These are phyloP conservation scores for Nakazawaea wickerhamii DNA, from an alignment of 805 yeast species.

Conservation along the genomic window DNA sequence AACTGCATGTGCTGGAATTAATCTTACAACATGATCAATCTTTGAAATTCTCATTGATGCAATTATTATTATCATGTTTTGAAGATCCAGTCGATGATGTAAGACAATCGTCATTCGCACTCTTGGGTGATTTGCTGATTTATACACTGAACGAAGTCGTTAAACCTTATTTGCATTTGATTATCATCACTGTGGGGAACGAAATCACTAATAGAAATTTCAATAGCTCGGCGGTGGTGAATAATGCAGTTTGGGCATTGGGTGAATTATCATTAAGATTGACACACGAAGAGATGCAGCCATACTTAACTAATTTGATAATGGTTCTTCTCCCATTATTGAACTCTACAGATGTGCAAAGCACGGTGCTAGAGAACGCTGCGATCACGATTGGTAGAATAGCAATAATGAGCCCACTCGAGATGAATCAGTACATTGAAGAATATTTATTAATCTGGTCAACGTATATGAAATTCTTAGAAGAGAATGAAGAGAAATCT, in stretches of 20 bases:
- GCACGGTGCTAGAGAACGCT: slow-evolving; percentile 75
- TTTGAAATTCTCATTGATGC: slow-evolving; percentile 38
- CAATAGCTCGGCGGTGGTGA: slow-evolving; percentile 58
- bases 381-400: slow-evolving; percentile 88
- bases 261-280: slow-evolving; percentile 78
- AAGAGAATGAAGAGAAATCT: slow-evolving; percentile 84
- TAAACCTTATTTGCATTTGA: slow-evolving; percentile 40
- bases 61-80: slow-evolving; percentile 60
- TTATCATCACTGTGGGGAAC: slow-evolving; percentile 61
- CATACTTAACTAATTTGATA: slow-evolving; percentile 50
- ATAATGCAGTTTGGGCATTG: slow-evolving; percentile 90
- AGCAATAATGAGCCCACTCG: slow-evolving; percentile 58
- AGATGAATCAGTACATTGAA: slow-evolving; percentile 51
- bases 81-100: slow-evolving; percentile 80
- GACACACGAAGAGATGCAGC: slow-evolving; percentile 38
- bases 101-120: slow-evolving; percentile 87
- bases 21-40: slow-evolving; percentile 30
- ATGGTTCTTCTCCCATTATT: slow-evolving; percentile 56
- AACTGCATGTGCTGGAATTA: slow-evolving; percentile 52
- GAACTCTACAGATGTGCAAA: slow-evolving; percentile 46
- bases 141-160: slow-evolving; percentile 41
- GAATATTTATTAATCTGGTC: slow-evolving; percentile 68
- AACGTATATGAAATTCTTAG: slow-evolving; percentile 55
- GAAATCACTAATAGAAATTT: slow-evolving; percentile 54
- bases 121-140: slow-evolving; percentile 85